These are phyloP conservation scores for Blastocrithidia nonstop DNA, from an alignment of 208 protist genomes.

Conservation along the genomic window DNA sequence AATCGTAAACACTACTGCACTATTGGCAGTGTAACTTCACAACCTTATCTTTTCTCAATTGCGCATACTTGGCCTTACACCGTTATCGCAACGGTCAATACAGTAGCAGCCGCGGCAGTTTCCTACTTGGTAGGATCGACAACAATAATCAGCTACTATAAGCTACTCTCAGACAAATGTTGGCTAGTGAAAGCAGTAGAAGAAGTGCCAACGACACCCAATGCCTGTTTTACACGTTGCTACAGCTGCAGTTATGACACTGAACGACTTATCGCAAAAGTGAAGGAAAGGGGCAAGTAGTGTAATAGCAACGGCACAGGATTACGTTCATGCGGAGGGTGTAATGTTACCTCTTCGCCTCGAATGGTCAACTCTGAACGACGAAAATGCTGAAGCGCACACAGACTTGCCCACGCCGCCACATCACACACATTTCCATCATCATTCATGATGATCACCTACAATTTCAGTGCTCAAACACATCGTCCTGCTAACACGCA, in stretches of 20 bases:
- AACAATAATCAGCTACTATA: slow-evolving; percentile 24
- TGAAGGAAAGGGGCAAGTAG: slow-evolving; percentile 83
- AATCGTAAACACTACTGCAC: slow-evolving; percentile 35
- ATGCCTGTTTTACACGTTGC: no score
- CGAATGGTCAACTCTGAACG: slow-evolving; percentile 87
- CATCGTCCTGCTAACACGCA: slow-evolving; percentile 89
- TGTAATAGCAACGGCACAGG: slow-evolving; percentile 90
- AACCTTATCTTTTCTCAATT: slow-evolving; percentile 58
- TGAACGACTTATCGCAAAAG: slow-evolving; percentile 42
- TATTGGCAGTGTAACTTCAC: slow-evolving; percentile 23
- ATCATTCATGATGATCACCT: slow-evolving; percentile 88
- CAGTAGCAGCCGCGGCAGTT: slow-evolving; percentile 37
- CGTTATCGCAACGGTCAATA: slow-evolving; percentile 61
- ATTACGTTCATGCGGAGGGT: slow-evolving; percentile 84
- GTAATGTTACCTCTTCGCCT: slow-evolving; percentile 67
- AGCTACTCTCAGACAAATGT: no score
- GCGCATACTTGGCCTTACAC: slow-evolving; percentile 70
- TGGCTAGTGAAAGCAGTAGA: no score
- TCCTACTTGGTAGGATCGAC: slow-evolving; percentile 63
- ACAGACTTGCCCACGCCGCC: slow-evolving; percentile 71
- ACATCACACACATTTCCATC: slow-evolving; percentile 89
- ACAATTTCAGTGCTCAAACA: slow-evolving; percentile 79
- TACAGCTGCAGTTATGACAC: no score
- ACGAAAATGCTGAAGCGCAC: slow-evolving; percentile 85
- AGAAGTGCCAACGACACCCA: no score